Base-by-base conservation (phyloP, 75 land plant genomes). In the Adiantum capillusveneris region DNA sequence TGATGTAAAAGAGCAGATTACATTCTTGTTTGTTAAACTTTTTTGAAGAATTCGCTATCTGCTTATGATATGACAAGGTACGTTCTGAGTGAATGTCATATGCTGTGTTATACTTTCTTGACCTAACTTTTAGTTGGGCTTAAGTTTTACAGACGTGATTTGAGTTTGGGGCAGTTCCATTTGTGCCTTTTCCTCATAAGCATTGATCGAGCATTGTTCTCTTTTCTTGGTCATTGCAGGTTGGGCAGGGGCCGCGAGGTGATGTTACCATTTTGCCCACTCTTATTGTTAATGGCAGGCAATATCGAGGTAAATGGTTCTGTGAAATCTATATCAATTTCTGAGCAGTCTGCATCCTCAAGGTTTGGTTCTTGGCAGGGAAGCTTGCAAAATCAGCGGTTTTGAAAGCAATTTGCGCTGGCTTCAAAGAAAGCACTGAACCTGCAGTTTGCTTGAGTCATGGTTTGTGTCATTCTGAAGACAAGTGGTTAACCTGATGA, bases 251-350 rank as follows among this genome's bases (percentile, higher is more conserved):
- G 0, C 12, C 66, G 11, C 78, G 84, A 16, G 83, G 84, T 31
- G 84, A 81, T 53, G 84, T 84, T 19, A 74, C 84, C 14, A 84
- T 84, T 66, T 63, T 81, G 59, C 86, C 86, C 1, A 84, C 86
- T 1, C 64, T 84, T 57, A 69, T 84, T 16, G 74, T 84, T 14
- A 84, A 81, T 56, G 64, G 81, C 25, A 72, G 75, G 14, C 86
- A 84, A 42, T 84, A 81, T 63, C 59, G 84, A 83, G 85, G 82
- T 69, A 6, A 66, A 36, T 59, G n/a, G 66, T 46, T 11, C 29
- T 16, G 11, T 12, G 12, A 25, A 60, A 12, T 31, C 6, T 30
- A 29, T 29, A n/a, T 58, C 63, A 9, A 34, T 29, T 31, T 44
- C 20, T 19, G 3, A 41, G 11, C 46, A 26, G 68, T 22, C 17